Conservation (phyloP, 257 asterid species). For the Gentiana straminea region DNA sequence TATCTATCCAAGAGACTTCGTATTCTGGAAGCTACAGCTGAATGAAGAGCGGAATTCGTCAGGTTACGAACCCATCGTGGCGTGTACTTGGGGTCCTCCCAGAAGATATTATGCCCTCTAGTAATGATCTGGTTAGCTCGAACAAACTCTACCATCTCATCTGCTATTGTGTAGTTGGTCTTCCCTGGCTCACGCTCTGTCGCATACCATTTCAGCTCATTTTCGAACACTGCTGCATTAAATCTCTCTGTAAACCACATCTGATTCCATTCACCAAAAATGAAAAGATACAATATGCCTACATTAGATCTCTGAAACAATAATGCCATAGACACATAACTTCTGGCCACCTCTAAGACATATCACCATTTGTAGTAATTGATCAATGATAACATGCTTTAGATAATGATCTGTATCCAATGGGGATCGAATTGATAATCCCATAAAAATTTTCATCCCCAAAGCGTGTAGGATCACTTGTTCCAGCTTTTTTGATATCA, state of each 20-base stretch:
- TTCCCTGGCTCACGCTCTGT: conserved; percentile 40
- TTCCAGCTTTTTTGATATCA: neutral
- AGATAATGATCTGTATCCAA: too few relatives aligned
- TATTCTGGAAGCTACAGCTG: conserved; percentile 35
- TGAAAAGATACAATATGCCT: too few relatives aligned
- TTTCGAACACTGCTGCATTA: conserved; percentile 60
- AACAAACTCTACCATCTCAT: conserved; percentile 39
- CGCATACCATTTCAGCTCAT: conserved; percentile 58
- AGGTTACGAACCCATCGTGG: conserved; percentile 48
- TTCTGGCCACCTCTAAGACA: too few relatives aligned
- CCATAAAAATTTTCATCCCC: too few relatives aligned
- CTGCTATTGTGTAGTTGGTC: conserved; percentile 48
- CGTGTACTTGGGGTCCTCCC: conserved; percentile 35
- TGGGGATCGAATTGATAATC: too few relatives aligned
- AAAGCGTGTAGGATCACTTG: too few relatives aligned
- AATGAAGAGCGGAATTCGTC: conserved; percentile 20
- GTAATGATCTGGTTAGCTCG: conserved; percentile 32
- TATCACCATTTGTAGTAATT: too few relatives aligned
- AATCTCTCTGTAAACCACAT: conserved; percentile 49
- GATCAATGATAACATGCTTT: too few relatives aligned
- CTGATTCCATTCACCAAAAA: conserved; percentile 12
- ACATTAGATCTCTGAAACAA: too few relatives aligned
- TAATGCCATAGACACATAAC: too few relatives aligned
- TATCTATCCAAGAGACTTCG: conserved; percentile 36
- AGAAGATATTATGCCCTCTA: conserved; percentile 61